phyloP scores from a whole-genome alignment of 2,329 filamentous ascomycete species.

The Fusarium brachygibbosum region DNA sequence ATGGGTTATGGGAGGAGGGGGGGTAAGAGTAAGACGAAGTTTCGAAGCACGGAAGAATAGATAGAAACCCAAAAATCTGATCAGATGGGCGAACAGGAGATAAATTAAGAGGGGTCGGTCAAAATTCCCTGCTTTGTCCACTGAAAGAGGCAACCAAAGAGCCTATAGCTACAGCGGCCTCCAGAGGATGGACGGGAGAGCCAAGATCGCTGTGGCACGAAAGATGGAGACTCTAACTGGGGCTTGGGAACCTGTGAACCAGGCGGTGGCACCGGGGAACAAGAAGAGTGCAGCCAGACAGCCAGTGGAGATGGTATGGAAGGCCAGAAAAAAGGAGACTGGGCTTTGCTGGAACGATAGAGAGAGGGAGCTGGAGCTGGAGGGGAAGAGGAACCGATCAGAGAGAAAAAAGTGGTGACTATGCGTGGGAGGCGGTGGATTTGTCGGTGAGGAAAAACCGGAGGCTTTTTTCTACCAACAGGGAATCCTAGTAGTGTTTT shows the following conservation, averaged over 20 bases:
- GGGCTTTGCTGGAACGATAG: background rate
- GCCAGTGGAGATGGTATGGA: slow-evolving; percentile 14
- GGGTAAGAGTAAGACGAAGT: background rate
- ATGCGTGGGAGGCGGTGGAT: slow-evolving; percentile 41
- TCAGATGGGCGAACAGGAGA: too few relatives aligned
- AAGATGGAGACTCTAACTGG: slow-evolving; percentile 8
- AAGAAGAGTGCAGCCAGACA: slow-evolving; percentile 8
- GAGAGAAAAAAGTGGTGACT: slow-evolving; percentile 15
- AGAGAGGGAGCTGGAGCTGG: background rate
- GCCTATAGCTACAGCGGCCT: slow-evolving; percentile 40
- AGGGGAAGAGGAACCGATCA: background rate
- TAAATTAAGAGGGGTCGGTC: slow-evolving; percentile 21
- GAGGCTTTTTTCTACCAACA: slow-evolving; percentile 15
- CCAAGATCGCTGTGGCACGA: slow-evolving; percentile 31
- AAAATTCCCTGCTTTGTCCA: slow-evolving; percentile 5
- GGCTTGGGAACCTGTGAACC: background rate
- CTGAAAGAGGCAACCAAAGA: slow-evolving; percentile 34
- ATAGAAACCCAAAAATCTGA: background rate
- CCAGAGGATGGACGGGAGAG: slow-evolving; percentile 31
- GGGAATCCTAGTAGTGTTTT: slow-evolving; percentile 36
- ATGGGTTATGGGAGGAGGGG: background rate
- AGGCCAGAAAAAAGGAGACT: background rate
- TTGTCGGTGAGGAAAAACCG: slow-evolving; percentile 44
- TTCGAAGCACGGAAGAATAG: slow-evolving; percentile 4
- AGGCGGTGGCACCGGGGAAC: slow-evolving; percentile 43